Evolutionary conservation across 2,329 filamentous ascomycete genomes (phyloP), one percentile per base, ranked within the genome.

Genomic region (Coleophoma eucalyptorum): DNA sequence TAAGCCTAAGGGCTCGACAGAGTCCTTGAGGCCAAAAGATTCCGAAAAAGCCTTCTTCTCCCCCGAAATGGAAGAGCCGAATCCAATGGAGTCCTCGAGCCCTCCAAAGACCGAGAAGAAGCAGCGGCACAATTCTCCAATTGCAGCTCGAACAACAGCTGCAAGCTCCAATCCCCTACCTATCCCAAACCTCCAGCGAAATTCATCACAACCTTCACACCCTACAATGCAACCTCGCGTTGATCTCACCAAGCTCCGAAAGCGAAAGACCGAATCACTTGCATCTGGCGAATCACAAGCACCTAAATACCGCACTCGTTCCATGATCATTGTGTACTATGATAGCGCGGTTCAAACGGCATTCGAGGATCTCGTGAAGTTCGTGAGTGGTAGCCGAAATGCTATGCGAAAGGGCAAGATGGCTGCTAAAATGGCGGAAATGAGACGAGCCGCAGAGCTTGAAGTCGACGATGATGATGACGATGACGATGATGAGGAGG

Each of bases 291-390:
- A 62, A 37, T 62, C 62, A 2, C n/a, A 54, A 16, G 53, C 50
- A 8, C 59, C 63, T 8, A 66, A 65, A 55, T 87, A 87, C 65
- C 83, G 88, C 49, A 84, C 83, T 3, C 81, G 87, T 57, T 85
- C 79, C 51, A 87, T 90, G 77, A 86, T 93, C 43, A 85, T 94
- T 38, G 88, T 97, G n/a, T 92, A 90, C 69, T 97, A 97, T 65
- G 92, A 97, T 65, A 89, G 87, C 58, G 86, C 90, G 55, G 86
- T 95, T 3, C 91, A 97, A 65, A 83, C 83, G 46, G 83, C 86
- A 37, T 90, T 97, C 57, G 91, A 96, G 61, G 78, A 86, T 50
- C 72, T 96, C 46, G 91, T 96, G 50, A 86, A 90, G 55, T 87
- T 88, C 50, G 84, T 97, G 34, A 90, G 89, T 5, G 81, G 83